Evolutionary conservation across 805 yeast species (phyloP), one percentile per base, ranked within the genome.

Genomic region (Maudiozyma serrabonitensis): DNA sequence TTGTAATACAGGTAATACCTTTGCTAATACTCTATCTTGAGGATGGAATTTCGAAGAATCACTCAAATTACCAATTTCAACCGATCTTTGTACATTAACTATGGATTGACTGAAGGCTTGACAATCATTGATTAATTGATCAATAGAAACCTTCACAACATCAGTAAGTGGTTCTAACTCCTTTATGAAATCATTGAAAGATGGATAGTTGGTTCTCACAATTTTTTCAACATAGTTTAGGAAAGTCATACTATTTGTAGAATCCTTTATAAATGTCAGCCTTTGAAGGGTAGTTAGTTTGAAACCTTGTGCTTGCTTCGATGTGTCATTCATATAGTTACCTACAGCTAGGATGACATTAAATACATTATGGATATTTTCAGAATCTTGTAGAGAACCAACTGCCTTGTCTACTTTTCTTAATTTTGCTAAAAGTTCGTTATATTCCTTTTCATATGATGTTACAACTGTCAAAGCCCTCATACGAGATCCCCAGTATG

Each of bases 271-370:
- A 56, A 95, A 89, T 32, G 84, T 87, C 51, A 93, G 74, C 56
- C 98, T 73, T 60, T 89, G 96, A 47, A 93, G 73, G n/a, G 96
- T 87, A 43, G 87, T 83, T 52, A 93, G 71, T 59, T 85, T 84
- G 74, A 95, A 95, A 3, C 99, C 99, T 55, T 79, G 76, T 1
- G 97, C 98, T 64, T 89, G 95, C 58, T 89, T 90, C 2, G 87
- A 74, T n/a, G 80, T 72, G 59, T 89, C 96, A 64, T 95, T 93
- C 99, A 93, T 93, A 64, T 82, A 91, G 65, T 93, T 93, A 51
- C 99, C 99, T 46, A 93, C 93, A 4, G 90, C 82, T 54, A 90
- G 72, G 53, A 93, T 91, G 44, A 93, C 80, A 50, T 87, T 89
- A 60, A 95, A 76, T 15, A 93, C 81, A 49, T 79, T 76, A 53